These are phyloP conservation scores for Dendrobium catenatum DNA, from an alignment of 106 monocot species.

Conservation along the genomic window DNA sequence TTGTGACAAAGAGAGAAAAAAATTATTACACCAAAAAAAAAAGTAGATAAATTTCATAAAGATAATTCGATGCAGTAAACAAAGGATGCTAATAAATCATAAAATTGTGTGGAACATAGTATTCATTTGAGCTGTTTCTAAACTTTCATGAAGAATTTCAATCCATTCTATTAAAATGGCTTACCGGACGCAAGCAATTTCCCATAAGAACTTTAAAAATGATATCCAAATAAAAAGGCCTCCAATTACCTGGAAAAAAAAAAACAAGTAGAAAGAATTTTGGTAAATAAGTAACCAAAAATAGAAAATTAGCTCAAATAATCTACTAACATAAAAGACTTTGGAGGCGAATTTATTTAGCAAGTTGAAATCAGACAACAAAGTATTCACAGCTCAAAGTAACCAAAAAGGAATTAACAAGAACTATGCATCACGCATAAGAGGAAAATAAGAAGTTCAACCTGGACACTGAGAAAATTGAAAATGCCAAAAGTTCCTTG, in stretches of 20 bases:
- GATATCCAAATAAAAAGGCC: neutral
- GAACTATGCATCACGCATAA: neutral
- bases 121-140: neutral
- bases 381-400: neutral
- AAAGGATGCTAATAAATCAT: neutral
- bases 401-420: neutral
- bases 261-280: neutral
- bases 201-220: neutral
- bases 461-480: neutral
- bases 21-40: neutral
- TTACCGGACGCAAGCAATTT: neutral
- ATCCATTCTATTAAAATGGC: neutral
- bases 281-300: neutral
- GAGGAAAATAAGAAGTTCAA: neutral
- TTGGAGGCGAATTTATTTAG: neutral
- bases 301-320: neutral
- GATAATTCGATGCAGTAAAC: neutral
- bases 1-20: too few relatives aligned
- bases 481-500: neutral
- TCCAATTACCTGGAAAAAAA: neutral
- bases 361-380: neutral
- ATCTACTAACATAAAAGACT: neutral
- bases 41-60: neutral
- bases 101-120: neutral
- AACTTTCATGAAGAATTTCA: neutral